These are phyloP conservation scores for Saccharomyces hybrid DNA, from an alignment of 1,139 yeast species.

Conservation along the genomic window DNA sequence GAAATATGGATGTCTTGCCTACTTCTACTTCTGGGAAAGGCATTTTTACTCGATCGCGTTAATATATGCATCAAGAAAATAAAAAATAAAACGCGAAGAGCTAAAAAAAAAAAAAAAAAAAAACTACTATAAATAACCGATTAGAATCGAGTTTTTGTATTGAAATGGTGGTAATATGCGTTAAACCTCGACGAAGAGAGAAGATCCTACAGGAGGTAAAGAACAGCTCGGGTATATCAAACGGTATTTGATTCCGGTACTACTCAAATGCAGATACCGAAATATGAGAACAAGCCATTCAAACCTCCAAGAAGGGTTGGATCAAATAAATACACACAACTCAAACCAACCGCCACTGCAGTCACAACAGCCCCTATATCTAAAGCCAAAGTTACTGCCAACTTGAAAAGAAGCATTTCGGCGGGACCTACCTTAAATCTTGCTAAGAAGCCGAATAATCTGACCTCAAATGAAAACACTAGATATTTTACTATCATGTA, in stretches of 20 bases:
- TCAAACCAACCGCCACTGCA: not conserved
- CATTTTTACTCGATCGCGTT: not conserved
- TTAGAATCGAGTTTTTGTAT: not conserved
- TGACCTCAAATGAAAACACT: conserved; percentile 11
- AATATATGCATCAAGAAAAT: not conserved
- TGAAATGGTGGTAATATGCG: not conserved
- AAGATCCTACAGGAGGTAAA: not conserved
- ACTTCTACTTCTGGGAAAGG: not conserved
- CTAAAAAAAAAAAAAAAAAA: not conserved
- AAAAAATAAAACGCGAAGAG: not conserved
- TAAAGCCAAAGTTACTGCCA: not conserved
- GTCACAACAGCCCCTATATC: not conserved
- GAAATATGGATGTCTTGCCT: not conserved
- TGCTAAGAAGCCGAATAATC: not conserved
- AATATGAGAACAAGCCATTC: conserved; percentile 31
- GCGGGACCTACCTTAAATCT: not conserved
- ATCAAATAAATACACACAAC: not conserved
- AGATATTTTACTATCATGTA: conserved; percentile 42
- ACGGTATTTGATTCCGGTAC: not conserved
- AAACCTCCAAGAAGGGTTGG: conserved; percentile 27
- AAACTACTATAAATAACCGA: not conserved
- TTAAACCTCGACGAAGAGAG: not conserved
- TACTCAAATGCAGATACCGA: not conserved
- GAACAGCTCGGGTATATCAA: not conserved
- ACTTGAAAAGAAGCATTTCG: not conserved